These are phyloP conservation scores for Coemansia aciculifera DNA, from an alignment of 192 early-diverging fungal genomes.

Conservation along the genomic window DNA sequence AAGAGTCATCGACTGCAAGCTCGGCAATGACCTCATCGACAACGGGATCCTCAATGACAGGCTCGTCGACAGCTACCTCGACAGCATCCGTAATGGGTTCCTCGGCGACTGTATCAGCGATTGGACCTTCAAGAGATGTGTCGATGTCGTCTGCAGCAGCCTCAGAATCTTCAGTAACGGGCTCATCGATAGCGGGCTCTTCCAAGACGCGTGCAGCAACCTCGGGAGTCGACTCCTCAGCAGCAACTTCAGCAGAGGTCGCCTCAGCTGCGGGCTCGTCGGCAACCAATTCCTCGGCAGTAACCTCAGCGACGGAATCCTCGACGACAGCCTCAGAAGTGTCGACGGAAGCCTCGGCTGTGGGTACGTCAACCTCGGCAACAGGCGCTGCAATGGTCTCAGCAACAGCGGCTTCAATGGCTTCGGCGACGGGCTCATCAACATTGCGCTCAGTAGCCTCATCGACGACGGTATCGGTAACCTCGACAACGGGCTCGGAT, in stretches of 20 bases:
- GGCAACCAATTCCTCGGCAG: background rate
- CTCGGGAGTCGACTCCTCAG: background rate
- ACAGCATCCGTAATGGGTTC: background rate
- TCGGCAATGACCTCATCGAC: background rate
- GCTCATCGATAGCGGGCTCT: background rate
- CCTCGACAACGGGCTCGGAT: background rate
- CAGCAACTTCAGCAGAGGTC: background rate
- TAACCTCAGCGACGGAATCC: background rate
- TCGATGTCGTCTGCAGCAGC: background rate
- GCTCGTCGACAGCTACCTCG: background rate
- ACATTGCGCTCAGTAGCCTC: no score
- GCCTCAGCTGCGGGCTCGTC: background rate
- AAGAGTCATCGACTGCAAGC: background rate
- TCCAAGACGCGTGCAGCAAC: background rate
- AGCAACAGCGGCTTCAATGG: no score
- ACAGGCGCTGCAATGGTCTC: background rate
- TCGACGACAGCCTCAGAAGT: background rate
- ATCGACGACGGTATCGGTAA: no score
- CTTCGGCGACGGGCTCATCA: no score
- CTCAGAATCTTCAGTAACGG: background rate
- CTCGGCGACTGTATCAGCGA: background rate
- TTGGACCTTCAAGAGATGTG: background rate
- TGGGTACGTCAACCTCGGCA: background rate
- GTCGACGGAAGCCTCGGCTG: background rate
- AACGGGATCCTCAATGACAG: background rate